Base-by-base conservation (phyloP, 2,329 filamentous ascomycete species). In the Botrytis pseudocinerea region DNA sequence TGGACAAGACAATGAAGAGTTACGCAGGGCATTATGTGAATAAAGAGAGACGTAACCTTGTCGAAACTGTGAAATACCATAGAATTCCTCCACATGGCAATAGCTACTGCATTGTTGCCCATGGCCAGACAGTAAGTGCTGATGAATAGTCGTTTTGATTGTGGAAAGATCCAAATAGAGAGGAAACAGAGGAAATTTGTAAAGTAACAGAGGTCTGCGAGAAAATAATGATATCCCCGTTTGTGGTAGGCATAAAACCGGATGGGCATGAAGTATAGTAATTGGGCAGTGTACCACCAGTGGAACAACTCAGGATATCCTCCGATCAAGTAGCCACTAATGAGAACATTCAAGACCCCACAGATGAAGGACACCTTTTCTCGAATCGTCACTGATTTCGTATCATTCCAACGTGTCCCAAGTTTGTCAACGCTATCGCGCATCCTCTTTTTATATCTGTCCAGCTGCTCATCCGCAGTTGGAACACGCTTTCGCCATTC, bases 21-120 rank as follows among this genome's bases (percentile, higher is more conserved):
- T 9, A 93, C 95, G 77, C 95, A 97, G 1, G 96, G 96, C 95
- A 99, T 99, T 79, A 99, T 97, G 82, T 99, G 96, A 78, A 99
- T 98, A 84, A 99, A 99, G n/a, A 99, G 87, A 82, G 90, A 92
- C 75, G 95, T 97, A 75, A 98, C 94, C 83, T 99, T 99, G 86
- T 99, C 96, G 83, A 99, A 91, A 80, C 94, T 97, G 85, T 99
- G 96, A 82, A 99, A 99, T 64, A 99, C 96, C 80, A 99, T 89
- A 46, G 95, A 98, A 82, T 99, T 99, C 76, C 96, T 91, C 96
- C 96, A 99, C 95, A 99, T 96, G 81, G 96, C 94, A 82, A 99
- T 98, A 20, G 96, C 96, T 64, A 98, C 91, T 32, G 96, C 96
- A 81, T 99, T 99, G 83, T 99, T 99, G 76, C 96, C 96, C 80